Base-by-base conservation (phyloP, 257 asterid genomes). In the Perilla frutescens region DNA sequence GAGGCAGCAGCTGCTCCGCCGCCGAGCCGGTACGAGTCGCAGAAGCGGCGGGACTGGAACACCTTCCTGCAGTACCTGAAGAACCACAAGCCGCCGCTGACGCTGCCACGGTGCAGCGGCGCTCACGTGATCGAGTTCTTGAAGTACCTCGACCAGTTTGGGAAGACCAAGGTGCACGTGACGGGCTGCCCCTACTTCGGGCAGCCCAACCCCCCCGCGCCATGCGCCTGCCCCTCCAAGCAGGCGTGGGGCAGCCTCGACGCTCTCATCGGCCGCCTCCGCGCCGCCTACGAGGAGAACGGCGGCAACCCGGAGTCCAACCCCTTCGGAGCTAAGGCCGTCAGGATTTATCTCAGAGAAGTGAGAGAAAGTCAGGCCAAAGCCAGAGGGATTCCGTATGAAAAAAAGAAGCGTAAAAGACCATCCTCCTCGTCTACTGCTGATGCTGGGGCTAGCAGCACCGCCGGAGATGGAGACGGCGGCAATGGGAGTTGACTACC, bases 211-310 rank as follows among this genome's bases (percentile, higher is more conserved):
- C 87, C 87, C 0, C 83, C 87, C 0, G 70, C 80, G 5, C 80
- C 87, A 2, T 83, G 87, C 75, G 71, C 68, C 54, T 83, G 87
- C 83, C 78, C 50, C 41, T 51, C 70, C 32, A 83, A 53, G 49
- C 87, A 83, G 76, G 87, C 87, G 1, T 83, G 87, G 87, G 87
- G 87, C 12, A 83, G 87, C 77, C 79, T 83, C 6, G 87, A 83
- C 39, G 85, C 87, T 2, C 79, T 83, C 29, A 77, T 80, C 80
- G 87, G 87, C 8, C 83, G 87, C 64, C 83, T 83, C 26, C 67
- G 87, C 68, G 87, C 87, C 20, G 87, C 87, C 65, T 81, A 72
- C 65, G 87, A 83, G 10, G 87, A 83, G 82, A 76, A 81, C 78
- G 83, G 81, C 55, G 85, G 83, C 7, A 26, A 36, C 36, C 80